Evolutionary conservation across 192 early-diverging fungal genomes (phyloP).

Genomic region (Gonapodya prolifera): DNA sequence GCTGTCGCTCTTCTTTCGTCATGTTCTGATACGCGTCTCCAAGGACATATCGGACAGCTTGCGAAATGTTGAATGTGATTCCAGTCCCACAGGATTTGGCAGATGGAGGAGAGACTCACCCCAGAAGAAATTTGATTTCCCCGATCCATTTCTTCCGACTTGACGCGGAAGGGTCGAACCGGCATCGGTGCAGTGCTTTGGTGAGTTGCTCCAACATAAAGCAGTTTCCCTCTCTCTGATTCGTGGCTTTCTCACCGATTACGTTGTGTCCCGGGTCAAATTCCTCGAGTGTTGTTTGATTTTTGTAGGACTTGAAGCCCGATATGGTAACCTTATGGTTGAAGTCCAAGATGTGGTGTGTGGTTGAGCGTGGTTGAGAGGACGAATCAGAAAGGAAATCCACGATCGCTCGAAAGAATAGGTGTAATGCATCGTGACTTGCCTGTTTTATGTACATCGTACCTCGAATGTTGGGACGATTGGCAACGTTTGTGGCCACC

Average conservation of each 20-base stretch:
- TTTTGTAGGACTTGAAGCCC: constrained; percentile 90
- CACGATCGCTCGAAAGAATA: background rate
- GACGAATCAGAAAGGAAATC: background rate
- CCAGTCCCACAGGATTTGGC: background rate
- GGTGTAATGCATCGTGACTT: background rate
- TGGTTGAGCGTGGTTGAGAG: no score
- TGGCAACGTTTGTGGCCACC: no score
- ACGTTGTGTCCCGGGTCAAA: constrained; percentile 92
- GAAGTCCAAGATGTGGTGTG: background rate
- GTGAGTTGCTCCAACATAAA: background rate
- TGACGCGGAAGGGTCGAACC: background rate
- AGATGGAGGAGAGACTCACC: constrained; percentile 27
- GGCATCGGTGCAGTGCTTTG: background rate
- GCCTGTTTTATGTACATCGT: background rate
- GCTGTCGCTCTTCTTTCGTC: constrained; percentile 83
- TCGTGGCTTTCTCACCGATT: constrained; percentile 48
- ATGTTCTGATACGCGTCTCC: constrained; percentile 92
- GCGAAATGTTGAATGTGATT: background rate
- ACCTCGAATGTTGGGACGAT: no score
- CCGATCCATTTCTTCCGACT: constrained; percentile 94
- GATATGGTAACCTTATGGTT: constrained; percentile 67
- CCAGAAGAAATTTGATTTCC: constrained; percentile 97
- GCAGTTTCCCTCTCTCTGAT: background rate
- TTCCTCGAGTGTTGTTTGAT: constrained; percentile 84
- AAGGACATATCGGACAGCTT: constrained; percentile 89